Evolutionary conservation across 371 early-diverging fungal species (phyloP), one percentile per base, ranked within the genome.

Genomic region (Lichtheimia ornata): DNA sequence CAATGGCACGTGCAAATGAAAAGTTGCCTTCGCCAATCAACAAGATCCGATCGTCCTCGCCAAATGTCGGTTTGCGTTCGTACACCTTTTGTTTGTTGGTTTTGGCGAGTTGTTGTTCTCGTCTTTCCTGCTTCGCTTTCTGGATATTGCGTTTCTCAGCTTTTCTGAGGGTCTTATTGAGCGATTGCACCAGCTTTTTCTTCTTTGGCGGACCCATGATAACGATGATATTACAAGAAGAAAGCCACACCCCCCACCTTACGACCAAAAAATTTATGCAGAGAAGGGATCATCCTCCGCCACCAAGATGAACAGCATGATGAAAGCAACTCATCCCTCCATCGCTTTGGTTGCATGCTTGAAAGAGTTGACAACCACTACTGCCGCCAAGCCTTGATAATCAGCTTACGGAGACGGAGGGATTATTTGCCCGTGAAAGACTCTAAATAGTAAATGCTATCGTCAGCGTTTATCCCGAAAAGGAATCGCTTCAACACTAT

Each of bases 11-110:
- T 5, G 96, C 88, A 75, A 94, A 96, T 24, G 91, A 91, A 62
- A 96, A 95, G 70, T 96, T 96, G 53, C 94, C 94, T 66, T 91
- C 92, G 47, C 92, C 91, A 4, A 93, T 62, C 1, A 90, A 67
- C 24, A 92, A 64, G 12, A 92, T 85, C 2, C 65, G 69, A 64
- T 91, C 85, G 12, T 67, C 44, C 4, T 65, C 64, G 5, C 54
- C 70, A 63, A 81, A 88, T 4, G 81, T 79, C 4, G 77, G 72
- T 35, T 66, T 61, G 22, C 53, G 56, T 1, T 56, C 57, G 44
- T 51, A 40, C 6, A 51, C 18, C 45, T 55, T 53, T 43, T 69
- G 63, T 45, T 67, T 62, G 43, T 58, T 44, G 30, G 14, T 17
- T 43, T 57, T 20, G 9, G 42, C 47, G 4, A 56, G 22, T 43